phyloP scores from a whole-genome alignment of 257 asterid genomes.

The Penstemon eatonii region DNA sequence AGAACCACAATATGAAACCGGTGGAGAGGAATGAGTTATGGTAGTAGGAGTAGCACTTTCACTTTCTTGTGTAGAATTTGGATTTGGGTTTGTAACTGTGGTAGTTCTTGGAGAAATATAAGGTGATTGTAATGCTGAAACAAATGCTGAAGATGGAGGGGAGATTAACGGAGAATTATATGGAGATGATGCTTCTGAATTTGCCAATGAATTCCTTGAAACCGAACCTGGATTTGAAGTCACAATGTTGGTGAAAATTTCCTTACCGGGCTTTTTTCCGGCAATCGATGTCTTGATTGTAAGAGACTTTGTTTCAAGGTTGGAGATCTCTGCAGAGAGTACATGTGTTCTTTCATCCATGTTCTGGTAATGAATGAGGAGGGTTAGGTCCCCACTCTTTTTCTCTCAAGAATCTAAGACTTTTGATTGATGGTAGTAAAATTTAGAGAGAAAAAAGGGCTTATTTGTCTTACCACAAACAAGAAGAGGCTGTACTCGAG shows the following conservation, averaged over 20 bases:
- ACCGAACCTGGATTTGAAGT: conserved; percentile 33
- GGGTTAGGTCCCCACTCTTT: conserved; percentile 9
- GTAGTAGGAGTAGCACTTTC: conserved; percentile 50
- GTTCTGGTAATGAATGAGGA: conserved; percentile 32
- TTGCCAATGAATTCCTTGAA: conserved; percentile 30
- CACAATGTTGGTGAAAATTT: conserved; percentile 28
- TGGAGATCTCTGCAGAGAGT: conserved; percentile 25
- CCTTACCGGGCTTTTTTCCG: conserved; percentile 31
- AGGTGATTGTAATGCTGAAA: conserved; percentile 85
- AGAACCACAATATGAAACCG: conserved; percentile 64
- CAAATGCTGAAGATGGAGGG: conserved; percentile 93
- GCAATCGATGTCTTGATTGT: conserved; percentile 53
- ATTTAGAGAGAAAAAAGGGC: conserved; percentile 9
- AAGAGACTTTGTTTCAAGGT: conserved; percentile 52
- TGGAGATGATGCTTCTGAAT: conserved; percentile 59
- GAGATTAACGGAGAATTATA: conserved; percentile 69
- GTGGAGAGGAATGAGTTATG: conserved; percentile 61
- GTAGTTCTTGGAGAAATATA: conserved; percentile 84
- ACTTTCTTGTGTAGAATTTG: conserved; percentile 30
- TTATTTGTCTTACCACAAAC: not conserved
- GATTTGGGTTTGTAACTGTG: conserved; percentile 24
- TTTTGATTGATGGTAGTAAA: conserved; percentile 10
- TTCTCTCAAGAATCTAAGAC: not conserved
- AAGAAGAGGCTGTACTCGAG: not conserved
- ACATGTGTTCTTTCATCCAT: conserved; percentile 48